These are phyloP conservation scores for Helicocarpus griseus DNA, from an alignment of 2,329 filamentous ascomycete genomes.

Conservation along the genomic window DNA sequence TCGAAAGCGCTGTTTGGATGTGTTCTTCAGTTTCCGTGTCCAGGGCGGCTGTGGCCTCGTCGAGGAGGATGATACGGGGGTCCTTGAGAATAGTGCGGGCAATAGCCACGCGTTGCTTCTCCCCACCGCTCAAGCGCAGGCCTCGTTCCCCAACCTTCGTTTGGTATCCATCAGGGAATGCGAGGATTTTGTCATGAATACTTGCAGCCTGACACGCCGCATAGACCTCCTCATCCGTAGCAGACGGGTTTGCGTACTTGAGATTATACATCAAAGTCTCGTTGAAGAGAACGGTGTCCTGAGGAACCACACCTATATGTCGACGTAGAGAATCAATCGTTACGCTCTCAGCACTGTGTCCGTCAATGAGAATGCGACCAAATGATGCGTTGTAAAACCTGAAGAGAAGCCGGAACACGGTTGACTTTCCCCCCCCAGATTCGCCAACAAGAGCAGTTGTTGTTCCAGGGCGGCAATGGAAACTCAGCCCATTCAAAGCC, in stretches of 20 bases:
- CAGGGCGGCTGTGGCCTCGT: conserved; percentile 80
- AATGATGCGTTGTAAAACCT: conserved; percentile 83
- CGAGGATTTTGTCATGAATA: conserved; percentile 85
- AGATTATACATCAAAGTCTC: conserved; percentile 93
- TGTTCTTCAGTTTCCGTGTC: conserved; percentile 90
- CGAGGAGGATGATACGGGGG: conserved; percentile 81
- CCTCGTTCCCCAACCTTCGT: conserved; percentile 89
- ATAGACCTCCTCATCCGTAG: conserved; percentile 71
- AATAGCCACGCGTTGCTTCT: conserved; percentile 90
- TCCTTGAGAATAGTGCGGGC: conserved; percentile 88
- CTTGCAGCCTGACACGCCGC: conserved; percentile 76
- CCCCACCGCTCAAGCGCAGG: conserved; percentile 75
- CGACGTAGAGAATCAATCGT: conserved; percentile 88
- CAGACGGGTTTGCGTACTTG: conserved; percentile 73
- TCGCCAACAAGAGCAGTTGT: conserved; percentile 95
- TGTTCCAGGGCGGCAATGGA: conserved; percentile 78
- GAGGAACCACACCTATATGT: conserved; percentile 91
- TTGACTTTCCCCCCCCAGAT: conserved; percentile 94
- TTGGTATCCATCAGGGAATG: conserved; percentile 77
- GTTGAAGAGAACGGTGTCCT: conserved; percentile 93
- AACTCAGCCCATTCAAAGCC: conserved; percentile 72
- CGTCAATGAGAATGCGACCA: conserved; percentile 77
- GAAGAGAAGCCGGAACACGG: conserved; percentile 89
- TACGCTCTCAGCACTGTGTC: conserved; percentile 69
- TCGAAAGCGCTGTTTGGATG: conserved; percentile 77